Base-by-base conservation (phyloP, 768 basidiomycete genomes). In the Serpula lacrymans region DNA sequence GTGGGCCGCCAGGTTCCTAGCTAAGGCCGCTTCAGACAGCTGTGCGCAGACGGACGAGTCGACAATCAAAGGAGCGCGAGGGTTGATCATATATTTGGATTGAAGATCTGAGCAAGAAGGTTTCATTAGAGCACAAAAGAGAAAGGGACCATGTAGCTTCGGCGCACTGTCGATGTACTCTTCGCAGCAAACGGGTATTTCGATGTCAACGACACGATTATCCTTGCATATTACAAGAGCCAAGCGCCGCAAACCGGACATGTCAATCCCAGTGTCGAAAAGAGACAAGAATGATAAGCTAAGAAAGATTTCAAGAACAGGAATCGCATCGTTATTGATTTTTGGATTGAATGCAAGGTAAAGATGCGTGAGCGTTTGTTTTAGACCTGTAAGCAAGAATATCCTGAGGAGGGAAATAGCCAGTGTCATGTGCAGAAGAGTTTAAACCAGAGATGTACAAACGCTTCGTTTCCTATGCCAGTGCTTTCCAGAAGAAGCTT, bases 381-480 rank as follows among this genome's bases (percentile, higher is more conserved):
- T 78, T 39, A 84, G 69, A 14, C 77, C 62, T 2, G 78, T 60
- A 20, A 86, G 69, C 22, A 77, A 69, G 47, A 72, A 84, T 18
- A 83, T 58, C 8, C 83, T 84, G 48, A 22, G 32, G 32, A 10
- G n/a, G 7, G 37, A 36, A 35, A n/a, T 37, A 25, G 5, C 22
- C 32, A 27, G 30, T 17, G 40, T 52, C 32, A 51, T n/a, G 44
- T 39, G 16, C 30, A 41, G 10, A 28, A 14, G 20, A 28, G 8
- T 10, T 18, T 23, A 42, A 34, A n/a, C 26, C 37, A 8, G 29
- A 37, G 37, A 26, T 17, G 23, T 14, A 52, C 74, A 34, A 43
- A 82, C 82, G 72, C 76, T 69, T 83, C 80, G 49, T 83, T 78
- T 27, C 74, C 68, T 24, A 83, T 74, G 9, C 70, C 68, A 7